phyloP scores from a whole-genome alignment of 495 filamentous ascomycete species.

The Podospora bellae-mahoneyi region DNA sequence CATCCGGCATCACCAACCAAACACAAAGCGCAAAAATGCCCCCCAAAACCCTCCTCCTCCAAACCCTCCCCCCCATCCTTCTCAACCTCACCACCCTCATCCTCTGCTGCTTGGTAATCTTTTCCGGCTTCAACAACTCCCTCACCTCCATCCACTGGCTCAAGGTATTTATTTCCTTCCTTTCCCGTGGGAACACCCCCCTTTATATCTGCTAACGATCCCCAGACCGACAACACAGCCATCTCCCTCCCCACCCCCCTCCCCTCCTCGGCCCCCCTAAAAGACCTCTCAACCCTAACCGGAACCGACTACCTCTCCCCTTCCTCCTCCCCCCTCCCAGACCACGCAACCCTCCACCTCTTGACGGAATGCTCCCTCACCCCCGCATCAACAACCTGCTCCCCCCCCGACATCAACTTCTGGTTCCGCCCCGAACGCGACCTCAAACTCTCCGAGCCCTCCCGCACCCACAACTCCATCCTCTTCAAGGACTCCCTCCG shows the following conservation, averaged over 20 bases:
- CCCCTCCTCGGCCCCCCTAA: constrained; percentile 28
- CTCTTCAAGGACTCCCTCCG: constrained; percentile 25
- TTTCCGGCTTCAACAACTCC: constrained; percentile 28
- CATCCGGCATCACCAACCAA: neutral
- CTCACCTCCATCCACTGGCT: constrained; percentile 29
- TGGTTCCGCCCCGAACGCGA: constrained; percentile 34
- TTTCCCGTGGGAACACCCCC: neutral
- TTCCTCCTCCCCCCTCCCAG: constrained; percentile 30
- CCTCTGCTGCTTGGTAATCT: constrained; percentile 29
- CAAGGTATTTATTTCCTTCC: constrained; percentile 24
- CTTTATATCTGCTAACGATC: neutral
- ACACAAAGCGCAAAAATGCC: constrained; percentile 19
- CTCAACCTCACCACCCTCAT: constrained; percentile 29
- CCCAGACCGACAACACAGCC: constrained; percentile 30
- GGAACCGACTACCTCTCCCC: constrained; percentile 28
- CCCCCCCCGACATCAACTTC: constrained; percentile 29
- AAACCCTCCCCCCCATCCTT: constrained; percentile 20
- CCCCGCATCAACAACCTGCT: constrained; percentile 28
- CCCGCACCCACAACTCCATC: constrained; percentile 22
- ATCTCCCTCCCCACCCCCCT: constrained; percentile 34
- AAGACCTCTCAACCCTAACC: constrained; percentile 31
- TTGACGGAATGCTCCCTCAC: constrained; percentile 35
- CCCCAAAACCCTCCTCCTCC: constrained; percentile 7
- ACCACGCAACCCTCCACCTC: constrained; percentile 33
- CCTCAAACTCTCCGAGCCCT: constrained; percentile 32